Evolutionary conservation across 1,284 basidiomycete species (phyloP), one percentile per base, ranked within the genome.

Genomic region (Fomitopsis betulina): DNA sequence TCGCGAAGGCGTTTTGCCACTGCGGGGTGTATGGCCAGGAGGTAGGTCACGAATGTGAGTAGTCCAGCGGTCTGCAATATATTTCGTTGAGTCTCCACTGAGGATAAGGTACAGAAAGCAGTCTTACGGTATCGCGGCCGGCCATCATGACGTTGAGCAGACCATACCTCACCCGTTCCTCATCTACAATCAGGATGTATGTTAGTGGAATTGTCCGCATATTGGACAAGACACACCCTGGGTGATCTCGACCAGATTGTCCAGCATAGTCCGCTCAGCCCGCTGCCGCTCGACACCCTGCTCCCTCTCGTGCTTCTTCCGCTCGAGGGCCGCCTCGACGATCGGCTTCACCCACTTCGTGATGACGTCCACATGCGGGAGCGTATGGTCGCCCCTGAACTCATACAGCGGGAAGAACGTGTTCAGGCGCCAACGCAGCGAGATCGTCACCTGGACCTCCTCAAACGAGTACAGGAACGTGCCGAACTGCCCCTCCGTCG

Each of bases 401-500:
- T 75, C 75, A 10, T 60, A 58, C 23, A 75, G 51, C 4, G 67
- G 68, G 73, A 73, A 76, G 2, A 60, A 52, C 30, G 50, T 39
- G 33, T 75, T 76, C 2, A 73, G 23, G n/a, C 69, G 58, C 42
- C 64, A 62, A 9, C 80, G 72, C n/a, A 23, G 59, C 0, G 70
- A 58, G 30, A 74, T 60, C 9, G 62, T 55, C 6, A 60, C 55
- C 62, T 79, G 77, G 0, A 73, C 77, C 32, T 70, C 64, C 13
- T 66, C 67, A 43, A 81, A 79, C 1, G 79, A 73, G 5, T 68
- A 60, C 7, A 74, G 70, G 63, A 82, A 81, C 21, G 62, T 67
- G 43, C 71, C 58, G 43, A 63, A 59, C 19, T 27, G 32, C 40
- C 55, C 54, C 17, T 54, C 57, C 19, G 53, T 55, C 40, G 58